Evolutionary conservation across 2,329 filamentous ascomycete genomes (phyloP), one percentile per base, ranked within the genome.

Genomic region (Talaromyces sp.): DNA sequence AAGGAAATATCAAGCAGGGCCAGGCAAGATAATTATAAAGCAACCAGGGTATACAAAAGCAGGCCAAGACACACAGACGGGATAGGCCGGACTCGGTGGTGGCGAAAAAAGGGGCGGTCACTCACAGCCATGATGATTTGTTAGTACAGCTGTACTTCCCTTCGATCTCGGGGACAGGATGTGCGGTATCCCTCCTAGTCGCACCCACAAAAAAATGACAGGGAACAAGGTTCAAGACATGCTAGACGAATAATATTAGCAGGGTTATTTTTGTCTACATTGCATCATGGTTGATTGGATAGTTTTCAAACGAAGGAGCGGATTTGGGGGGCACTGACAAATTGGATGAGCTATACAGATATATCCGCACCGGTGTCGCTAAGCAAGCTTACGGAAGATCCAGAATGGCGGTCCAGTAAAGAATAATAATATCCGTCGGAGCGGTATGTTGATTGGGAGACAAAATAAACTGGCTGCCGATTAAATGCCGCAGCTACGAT

Each of bases 81-180:
- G 17, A 58, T n/a, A 22, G 9, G 22, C 22, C 25, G 49, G 49
- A 53, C 49, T 53, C 22, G 19, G 19, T 30, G 27, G 32, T 30
- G 55, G 55, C 32, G 33, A 54, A 54, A 44, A 19, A 56, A 60
- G 39, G 60, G 47, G 55, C 49, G 58, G 62, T 55, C 39, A 60
- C 62, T 61, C 57, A 63, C 62, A 55, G 58, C 56, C 62, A 63
- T 63, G 15, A 22, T 60, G 55, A 58, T 58, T 58, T 42, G 55
- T 39, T 47, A 27, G 11, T 60, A 52, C 39, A 39, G 9, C 13
- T 32, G 8, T 56, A 11, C 58, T 47, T 55, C 39, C 44, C 39
- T 39, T 27, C 39, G 36, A 55, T 49, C 10, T 42, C 42, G 52
- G 28, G 19, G 58, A 11, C 32, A 15, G 13, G 47, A 60, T 33